A percentile compares a stretch with the other conserved stretches of the same genome.
Conservation (phyloP, 2,329 filamentous ascomycete species). For the Neofusicoccum kwambonambiense region DNA sequence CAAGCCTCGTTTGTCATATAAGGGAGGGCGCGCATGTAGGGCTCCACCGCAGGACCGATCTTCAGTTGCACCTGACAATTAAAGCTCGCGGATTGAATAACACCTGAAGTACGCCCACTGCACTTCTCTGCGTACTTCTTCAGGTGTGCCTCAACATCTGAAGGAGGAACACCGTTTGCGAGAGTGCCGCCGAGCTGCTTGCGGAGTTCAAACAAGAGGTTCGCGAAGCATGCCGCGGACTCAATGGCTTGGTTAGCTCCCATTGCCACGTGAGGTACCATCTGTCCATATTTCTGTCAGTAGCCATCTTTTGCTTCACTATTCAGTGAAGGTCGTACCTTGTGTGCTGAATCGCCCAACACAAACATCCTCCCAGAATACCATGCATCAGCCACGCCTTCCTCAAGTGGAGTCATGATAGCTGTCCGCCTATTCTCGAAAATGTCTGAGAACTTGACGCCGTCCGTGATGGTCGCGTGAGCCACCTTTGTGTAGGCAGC, state of each 20-base stretch:
- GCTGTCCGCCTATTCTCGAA: slow-evolving; percentile 27
- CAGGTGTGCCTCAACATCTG: neutral
- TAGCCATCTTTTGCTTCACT: neutral
- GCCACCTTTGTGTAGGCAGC: slow-evolving; percentile 27
- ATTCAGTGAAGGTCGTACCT: slow-evolving; percentile 27
- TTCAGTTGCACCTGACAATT: neutral
- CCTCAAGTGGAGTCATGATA: slow-evolving; percentile 33
- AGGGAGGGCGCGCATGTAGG: neutral
- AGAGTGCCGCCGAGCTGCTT: neutral
- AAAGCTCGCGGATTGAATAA: neutral
- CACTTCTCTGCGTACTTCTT: neutral
- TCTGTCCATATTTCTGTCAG: neutral
- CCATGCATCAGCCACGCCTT: slow-evolving; percentile 41
- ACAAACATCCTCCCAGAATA: slow-evolving; percentile 39
- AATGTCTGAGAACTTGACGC: slow-evolving; percentile 35
- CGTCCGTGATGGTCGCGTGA: slow-evolving; percentile 29
- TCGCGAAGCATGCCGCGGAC: slow-evolving; percentile 23
- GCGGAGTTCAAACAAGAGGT: neutral
- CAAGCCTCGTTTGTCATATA: neutral
- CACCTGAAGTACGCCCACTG: neutral
- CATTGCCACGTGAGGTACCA: slow-evolving; percentile 25
- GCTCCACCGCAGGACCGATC: neutral
- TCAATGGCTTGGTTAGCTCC: slow-evolving; percentile 27
- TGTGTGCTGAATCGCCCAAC: slow-evolving; percentile 46
- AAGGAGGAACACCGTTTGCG: neutral